Conservation (phyloP, 1,284 basidiomycete genomes). For the Malassezia cuniculi region DNA sequence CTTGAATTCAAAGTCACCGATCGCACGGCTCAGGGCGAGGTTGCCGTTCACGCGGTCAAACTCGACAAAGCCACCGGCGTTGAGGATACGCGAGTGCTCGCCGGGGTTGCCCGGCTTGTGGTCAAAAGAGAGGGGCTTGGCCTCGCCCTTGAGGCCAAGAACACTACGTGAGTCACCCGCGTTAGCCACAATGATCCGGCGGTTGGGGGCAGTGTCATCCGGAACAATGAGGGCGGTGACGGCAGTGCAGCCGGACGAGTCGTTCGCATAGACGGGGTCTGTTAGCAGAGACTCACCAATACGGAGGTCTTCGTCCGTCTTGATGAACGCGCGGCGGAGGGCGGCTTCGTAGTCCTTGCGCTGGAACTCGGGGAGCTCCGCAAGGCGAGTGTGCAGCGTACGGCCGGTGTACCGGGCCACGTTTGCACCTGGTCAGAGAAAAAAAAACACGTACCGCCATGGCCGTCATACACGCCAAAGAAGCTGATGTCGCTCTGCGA, state of each 20-base stretch:
- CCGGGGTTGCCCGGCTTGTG: constrained; percentile 84
- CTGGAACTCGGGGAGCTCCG: constrained; percentile 61
- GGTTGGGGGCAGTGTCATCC: constrained; percentile 12
- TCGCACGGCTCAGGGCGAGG: constrained; percentile 80
- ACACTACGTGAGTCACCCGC: constrained; percentile 92
- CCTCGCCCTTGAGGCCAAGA: constrained; percentile 70
- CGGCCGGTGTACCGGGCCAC: constrained; percentile 83
- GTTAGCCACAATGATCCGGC: constrained; percentile 56
- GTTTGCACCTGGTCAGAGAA: constrained; percentile 55
- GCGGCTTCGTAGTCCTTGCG: constrained; percentile 61
- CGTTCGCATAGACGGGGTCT: constrained; percentile 76
- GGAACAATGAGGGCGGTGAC: constrained; percentile 56
- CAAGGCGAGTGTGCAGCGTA: constrained; percentile 70
- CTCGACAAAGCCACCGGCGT: constrained; percentile 93
- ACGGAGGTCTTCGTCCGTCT: constrained; percentile 84
- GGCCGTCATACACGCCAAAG: constrained; percentile 96
- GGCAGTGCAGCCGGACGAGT: constrained; percentile 93
- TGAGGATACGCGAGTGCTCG: constrained; percentile 73
- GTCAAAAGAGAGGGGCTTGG: constrained; percentile 77
- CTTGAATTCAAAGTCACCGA: constrained; percentile 99
- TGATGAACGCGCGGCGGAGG: constrained; percentile 76
- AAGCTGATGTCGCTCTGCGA: constrained; percentile 48
- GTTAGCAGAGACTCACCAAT: constrained; percentile 52
- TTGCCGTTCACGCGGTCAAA: constrained; percentile 97
- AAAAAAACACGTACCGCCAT: constrained; percentile 62